Conservation (phyloP, 208 protist species). For the Crithidia thermophila region DNA sequence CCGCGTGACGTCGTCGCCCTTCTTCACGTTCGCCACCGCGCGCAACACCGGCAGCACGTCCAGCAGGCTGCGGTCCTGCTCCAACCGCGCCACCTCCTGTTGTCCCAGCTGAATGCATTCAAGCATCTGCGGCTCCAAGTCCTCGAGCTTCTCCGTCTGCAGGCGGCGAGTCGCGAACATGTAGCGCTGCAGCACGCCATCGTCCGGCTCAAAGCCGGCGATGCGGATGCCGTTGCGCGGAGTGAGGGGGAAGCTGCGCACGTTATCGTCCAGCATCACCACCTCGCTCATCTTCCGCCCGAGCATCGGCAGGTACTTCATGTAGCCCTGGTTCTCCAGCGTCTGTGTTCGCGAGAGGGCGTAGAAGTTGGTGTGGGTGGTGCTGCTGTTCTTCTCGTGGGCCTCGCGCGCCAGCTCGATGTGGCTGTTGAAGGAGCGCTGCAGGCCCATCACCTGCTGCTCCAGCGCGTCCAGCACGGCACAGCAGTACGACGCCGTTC, state of each 20-base stretch:
- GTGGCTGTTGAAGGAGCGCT: constrained; percentile 70
- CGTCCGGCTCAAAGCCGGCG: constrained; percentile 58
- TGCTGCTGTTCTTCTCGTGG: constrained; percentile 32
- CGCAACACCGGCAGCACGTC: constrained; percentile 80
- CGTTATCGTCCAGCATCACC: constrained; percentile 90
- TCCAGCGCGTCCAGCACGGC: constrained; percentile 79
- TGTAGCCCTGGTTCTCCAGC: constrained; percentile 68
- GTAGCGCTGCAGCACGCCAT: constrained; percentile 50
- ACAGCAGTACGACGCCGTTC: constrained; percentile 81
- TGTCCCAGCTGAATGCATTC: constrained; percentile 38
- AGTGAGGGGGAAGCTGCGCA: constrained; percentile 85
- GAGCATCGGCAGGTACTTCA: constrained; percentile 91
- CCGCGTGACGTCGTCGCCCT: constrained; percentile 44
- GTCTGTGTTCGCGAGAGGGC: constrained; percentile 84
- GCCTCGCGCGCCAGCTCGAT: constrained; percentile 47
- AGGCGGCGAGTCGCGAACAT: constrained; percentile 29
- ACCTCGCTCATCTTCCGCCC: constrained; percentile 63
- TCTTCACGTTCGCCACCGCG: constrained; percentile 37
- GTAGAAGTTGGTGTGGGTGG: constrained; percentile 81
- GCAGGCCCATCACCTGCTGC: constrained; percentile 74
- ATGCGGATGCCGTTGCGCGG: constrained; percentile 83
- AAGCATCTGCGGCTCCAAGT: constrained; percentile 27
- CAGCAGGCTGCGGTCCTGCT: constrained; percentile 56
- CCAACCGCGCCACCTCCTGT: constrained; percentile 45
- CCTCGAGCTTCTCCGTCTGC: constrained; percentile 28